phyloP scores from a whole-genome alignment of 805 yeast genomes.

The Ogataea methanolica region DNA sequence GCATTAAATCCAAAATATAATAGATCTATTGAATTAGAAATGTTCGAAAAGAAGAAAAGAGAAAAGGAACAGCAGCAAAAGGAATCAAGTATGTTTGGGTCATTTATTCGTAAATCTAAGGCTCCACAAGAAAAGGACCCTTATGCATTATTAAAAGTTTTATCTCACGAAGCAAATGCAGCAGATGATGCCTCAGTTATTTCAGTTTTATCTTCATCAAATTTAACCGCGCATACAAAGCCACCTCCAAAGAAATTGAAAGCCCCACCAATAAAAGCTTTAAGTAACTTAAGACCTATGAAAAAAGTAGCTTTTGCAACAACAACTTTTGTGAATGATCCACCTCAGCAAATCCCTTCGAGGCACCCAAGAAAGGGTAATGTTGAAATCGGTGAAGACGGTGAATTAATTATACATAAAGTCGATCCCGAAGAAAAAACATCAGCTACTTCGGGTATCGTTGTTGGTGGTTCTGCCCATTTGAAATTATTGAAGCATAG shows the following conservation, averaged over 20 bases:
- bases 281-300: constrained; percentile 33
- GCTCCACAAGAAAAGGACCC: constrained; percentile 12
- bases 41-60: constrained; percentile 13
- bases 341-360: constrained; percentile 93
- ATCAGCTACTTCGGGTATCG: constrained; percentile 58
- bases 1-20: constrained; percentile 27
- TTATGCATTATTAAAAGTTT: constrained; percentile 9
- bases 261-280: constrained; percentile 26
- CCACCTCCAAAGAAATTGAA: constrained; percentile 27
- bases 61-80: constrained; percentile 16
- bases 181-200: constrained; percentile 3
- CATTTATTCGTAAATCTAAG: constrained; percentile 26
- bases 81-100: constrained; percentile 26
- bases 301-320: constrained; percentile 75
- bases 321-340: constrained; percentile 68
- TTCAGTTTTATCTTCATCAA: constrained; percentile 6
- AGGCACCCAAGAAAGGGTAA: constrained; percentile 78
- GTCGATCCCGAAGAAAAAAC: constrained; percentile 28
- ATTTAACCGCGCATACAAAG: constrained; percentile 14
- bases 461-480: constrained; percentile 76
- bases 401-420: constrained; percentile 31
- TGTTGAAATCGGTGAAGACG: constrained; percentile 38
- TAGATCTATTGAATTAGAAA: constrained; percentile 21
- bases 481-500: constrained; percentile 36
- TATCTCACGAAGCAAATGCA: constrained; percentile 13